Percentiles rank a stretch among this genome's conserved stretches.
Conservation (phyloP, 305 asterid genomes). For the Fraxinus xanthoxyloides region DNA sequence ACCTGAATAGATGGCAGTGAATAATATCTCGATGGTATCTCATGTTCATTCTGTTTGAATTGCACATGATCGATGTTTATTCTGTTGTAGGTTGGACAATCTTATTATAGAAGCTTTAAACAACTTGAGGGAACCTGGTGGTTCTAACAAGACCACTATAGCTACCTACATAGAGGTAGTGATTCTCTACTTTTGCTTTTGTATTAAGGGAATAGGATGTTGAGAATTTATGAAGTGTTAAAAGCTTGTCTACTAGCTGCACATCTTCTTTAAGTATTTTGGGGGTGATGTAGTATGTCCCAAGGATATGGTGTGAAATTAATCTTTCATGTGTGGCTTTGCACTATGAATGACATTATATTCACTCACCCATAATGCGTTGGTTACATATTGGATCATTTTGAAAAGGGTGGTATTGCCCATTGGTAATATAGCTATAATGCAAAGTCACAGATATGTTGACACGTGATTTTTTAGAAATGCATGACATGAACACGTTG, state of each 20-base stretch:
- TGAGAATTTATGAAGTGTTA: not conserved
- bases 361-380: not conserved
- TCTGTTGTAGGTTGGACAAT: slow-evolving; percentile 70
- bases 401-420: not conserved
- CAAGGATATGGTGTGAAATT: not conserved
- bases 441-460: too few species aligned
- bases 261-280: slow-evolving; percentile 1
- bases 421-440: not conserved
- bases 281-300: not conserved
- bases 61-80: not conserved
- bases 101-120: slow-evolving; percentile 91
- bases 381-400: not conserved
- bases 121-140: slow-evolving; percentile 79
- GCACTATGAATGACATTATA: not conserved
- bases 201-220: not conserved
- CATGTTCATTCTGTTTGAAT: not conserved
- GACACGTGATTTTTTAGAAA: too few species aligned
- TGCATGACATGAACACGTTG: too few species aligned
- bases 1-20: not conserved
- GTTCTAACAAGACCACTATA: slow-evolving; percentile 83
- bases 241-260: slow-evolving; percentile 14
- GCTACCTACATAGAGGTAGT: slow-evolving; percentile 89
- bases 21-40: not conserved
- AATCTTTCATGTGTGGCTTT: not conserved
- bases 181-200: slow-evolving; percentile 14